Base-by-base conservation (phyloP, 2,329 filamentous ascomycete species). In the Penicillium sp. region DNA sequence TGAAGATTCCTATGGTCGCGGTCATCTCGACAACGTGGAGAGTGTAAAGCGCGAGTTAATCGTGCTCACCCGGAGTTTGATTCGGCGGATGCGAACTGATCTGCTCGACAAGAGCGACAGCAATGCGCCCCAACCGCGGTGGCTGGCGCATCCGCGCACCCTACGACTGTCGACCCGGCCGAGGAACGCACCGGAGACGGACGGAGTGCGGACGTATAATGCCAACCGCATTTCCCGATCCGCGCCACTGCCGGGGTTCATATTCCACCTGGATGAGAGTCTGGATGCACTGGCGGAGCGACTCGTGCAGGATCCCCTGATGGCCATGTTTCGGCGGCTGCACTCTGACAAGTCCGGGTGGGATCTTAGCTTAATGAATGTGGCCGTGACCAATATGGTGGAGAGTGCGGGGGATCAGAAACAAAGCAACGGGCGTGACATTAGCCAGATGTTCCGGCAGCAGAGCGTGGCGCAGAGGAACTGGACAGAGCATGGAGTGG, bases 311-410 rank as follows among this genome's bases (percentile, higher is more conserved):
- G 85, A 93, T 45, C 67, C 75, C 2, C 63, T 94, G 13, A 52
- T 89, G 3, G 79, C 80, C 0, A 77, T 94, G 61, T 88, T 95
- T 57, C 79, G 81, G 10, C 82, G 80, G 46, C 71, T 95, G 9
- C 84, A 91, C 50, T 76, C 81, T 0, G 81, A 85, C 45, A 78
- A 76, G 47, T 69, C 74, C 7, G 81, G 79, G 2, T 94, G 87
- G 85, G 86, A 91, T 51, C 65, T 96, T 13, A 86, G 85, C 49
- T 70, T 97, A 36, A 73, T 97, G 43, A 97, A 96, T 50, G 71
- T 97, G 15, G 90, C 87, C 31, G 89, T 87, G 6, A 85, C 86
- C 10, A 94, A 95, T 59, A 91, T 97, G 83, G 76, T 76, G 1
- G 71, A 76, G 27, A 72, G 70, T 11, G 79, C 77, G 4, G 70